Conservation (phyloP, 352 stramenopile genomes). For the Globisporangium canariense region DNA sequence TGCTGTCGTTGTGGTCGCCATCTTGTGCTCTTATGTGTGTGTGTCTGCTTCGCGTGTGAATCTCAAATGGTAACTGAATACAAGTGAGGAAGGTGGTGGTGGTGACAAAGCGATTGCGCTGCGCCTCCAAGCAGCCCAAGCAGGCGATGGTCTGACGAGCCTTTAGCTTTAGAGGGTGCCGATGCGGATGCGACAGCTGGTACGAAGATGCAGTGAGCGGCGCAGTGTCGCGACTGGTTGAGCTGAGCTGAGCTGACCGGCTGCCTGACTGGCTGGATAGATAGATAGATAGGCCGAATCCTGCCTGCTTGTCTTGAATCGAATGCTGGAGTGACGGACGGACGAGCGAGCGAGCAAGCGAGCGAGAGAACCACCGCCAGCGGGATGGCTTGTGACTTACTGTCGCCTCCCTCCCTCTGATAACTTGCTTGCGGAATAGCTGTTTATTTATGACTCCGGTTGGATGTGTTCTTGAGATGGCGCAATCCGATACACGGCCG, state of each 20-base stretch:
- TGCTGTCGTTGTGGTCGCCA: conserved; percentile 28
- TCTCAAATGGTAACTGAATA: neutral
- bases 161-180: conserved; percentile 1
- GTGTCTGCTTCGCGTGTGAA: neutral
- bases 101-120: no score
- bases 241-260: neutral
- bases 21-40: conserved; percentile 20
- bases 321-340: neutral
- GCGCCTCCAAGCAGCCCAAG: neutral
- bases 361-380: neutral
- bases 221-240: conserved; percentile 1
- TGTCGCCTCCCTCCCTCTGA: neutral
- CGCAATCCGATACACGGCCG: conserved; percentile 8
- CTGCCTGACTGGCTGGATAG: neutral
- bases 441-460: conserved; percentile 1
- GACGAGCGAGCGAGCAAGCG: neutral
- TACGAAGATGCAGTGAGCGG: neutral
- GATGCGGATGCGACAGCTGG: conserved; percentile 6
- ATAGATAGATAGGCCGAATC: neutral
- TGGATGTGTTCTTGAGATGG: neutral
- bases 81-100: neutral
- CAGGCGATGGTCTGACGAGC: neutral
- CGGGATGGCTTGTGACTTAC: neutral
- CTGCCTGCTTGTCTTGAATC: neutral
- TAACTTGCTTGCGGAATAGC: neutral